Conservation (phyloP, 495 filamentous ascomycete species). For the Xylaria grammica region DNA sequence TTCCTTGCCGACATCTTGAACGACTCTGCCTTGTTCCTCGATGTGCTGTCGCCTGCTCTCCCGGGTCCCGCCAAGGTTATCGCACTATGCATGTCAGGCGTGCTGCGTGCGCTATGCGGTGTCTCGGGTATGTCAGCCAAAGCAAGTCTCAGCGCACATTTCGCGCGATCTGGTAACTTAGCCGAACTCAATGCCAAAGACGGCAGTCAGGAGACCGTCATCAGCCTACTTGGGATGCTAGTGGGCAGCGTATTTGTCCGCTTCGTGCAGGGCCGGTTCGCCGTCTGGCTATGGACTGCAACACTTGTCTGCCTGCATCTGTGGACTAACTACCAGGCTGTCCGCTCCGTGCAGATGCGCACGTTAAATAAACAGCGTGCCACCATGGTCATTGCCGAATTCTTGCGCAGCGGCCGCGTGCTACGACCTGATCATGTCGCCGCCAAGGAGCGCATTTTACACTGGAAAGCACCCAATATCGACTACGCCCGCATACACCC, state of each 20-base stretch:
- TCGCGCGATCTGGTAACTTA: conserved; percentile 85
- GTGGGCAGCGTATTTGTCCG: conserved; percentile 82
- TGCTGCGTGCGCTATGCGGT: conserved; percentile 83
- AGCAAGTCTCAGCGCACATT: conserved; percentile 89
- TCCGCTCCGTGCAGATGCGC: conserved; percentile 80
- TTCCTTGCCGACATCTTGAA: conserved; percentile 92
- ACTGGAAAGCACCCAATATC: conserved; percentile 48
- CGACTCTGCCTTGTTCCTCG: conserved; percentile 86
- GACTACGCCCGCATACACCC: conserved; percentile 35
- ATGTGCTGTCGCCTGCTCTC: conserved; percentile 82
- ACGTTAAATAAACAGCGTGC: conserved; percentile 89
- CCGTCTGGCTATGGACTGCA: conserved; percentile 79
- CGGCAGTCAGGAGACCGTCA: conserved; percentile 93
- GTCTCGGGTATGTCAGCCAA: conserved; percentile 90
- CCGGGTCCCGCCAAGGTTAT: conserved; percentile 69
- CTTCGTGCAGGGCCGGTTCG: conserved; percentile 67
- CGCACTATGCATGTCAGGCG: conserved; percentile 75
- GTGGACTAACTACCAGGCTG: conserved; percentile 81
- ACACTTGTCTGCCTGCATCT: conserved; percentile 76
- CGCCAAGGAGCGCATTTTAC: conserved; percentile 73
- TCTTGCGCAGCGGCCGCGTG: conserved; percentile 56
- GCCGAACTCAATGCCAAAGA: conserved; percentile 96
- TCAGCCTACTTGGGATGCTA: conserved; percentile 89
- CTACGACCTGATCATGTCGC: conserved; percentile 70
- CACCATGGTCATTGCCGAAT: conserved; percentile 74